Percentiles rank a stretch among this genome's conserved stretches.
Evolutionary conservation across 345 rosid genomes (phyloP).

Genomic region (Iberis pinnata): DNA sequence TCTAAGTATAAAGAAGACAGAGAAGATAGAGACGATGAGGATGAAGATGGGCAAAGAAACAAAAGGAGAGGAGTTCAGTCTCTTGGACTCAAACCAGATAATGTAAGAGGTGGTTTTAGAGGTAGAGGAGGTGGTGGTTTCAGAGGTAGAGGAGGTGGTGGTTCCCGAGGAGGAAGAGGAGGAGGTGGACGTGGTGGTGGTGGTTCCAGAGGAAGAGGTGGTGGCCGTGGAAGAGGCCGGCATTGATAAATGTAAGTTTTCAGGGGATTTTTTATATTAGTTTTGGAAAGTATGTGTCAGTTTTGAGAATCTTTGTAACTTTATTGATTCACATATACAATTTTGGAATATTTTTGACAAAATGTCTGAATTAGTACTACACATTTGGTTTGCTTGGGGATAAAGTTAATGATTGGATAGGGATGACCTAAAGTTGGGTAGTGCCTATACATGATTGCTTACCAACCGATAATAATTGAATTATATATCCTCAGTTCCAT

Average conservation of each 20-base stretch:
- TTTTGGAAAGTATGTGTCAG: conserved; percentile 11
- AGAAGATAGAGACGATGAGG: conserved; percentile 35
- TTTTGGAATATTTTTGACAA: conserved; percentile 20
- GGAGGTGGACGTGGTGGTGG: conserved; percentile 40
- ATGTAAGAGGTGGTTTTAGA: conserved; percentile 41
- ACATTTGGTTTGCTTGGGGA: background rate
- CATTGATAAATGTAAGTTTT: conserved; percentile 16
- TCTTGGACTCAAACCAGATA: conserved; percentile 43
- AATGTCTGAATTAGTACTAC: background rate
- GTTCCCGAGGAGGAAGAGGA: conserved; percentile 22
- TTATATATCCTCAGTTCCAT: too few species aligned
- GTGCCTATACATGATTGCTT: too few species aligned
- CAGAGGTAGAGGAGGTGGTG: conserved; percentile 24
- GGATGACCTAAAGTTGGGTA: conserved; percentile 10
- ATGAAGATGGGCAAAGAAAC: conserved; percentile 25
- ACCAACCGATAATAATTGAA: too few species aligned
- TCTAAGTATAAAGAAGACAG: conserved; percentile 57
- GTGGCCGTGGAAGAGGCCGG: conserved; percentile 26
- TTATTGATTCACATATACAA: conserved; percentile 13
- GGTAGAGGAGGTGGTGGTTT: conserved; percentile 46
- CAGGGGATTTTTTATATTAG: background rate
- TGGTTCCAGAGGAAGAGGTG: conserved; percentile 19
- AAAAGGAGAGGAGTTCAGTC: conserved; percentile 79
- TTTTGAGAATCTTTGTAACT: conserved; percentile 10
- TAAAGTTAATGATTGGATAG: conserved; percentile 13